Conservation (phyloP, 257 asterid genomes). For the Solanum lycopersicoides region DNA sequence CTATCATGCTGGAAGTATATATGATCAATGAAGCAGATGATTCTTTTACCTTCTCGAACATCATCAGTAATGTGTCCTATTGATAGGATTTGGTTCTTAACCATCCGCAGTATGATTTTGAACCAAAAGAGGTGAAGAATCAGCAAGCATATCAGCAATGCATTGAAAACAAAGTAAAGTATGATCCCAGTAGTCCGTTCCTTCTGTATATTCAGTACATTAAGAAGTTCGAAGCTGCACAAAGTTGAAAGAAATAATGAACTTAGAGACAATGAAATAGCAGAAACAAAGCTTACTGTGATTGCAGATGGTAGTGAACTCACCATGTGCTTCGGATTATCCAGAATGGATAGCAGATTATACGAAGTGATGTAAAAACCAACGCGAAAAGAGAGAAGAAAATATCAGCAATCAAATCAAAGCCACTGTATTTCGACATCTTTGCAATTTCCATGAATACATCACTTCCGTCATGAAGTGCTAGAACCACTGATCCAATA, state of each 20-base stretch:
- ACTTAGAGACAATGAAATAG: not conserved
- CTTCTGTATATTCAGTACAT: not conserved
- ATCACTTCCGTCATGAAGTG: slow-evolving; percentile 28
- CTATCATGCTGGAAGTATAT: not conserved
- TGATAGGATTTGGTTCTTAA: slow-evolving; percentile 8
- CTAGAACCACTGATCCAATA: slow-evolving; percentile 20
- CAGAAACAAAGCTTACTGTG: not conserved
- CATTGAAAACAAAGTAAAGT: slow-evolving; percentile 12
- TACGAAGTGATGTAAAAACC: slow-evolving; percentile 14
- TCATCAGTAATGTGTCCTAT: slow-evolving; percentile 17
- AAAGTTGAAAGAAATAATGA: not conserved
- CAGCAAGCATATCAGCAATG: slow-evolving; percentile 14
- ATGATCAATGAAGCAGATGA: not conserved
- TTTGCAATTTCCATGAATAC: slow-evolving; percentile 28
- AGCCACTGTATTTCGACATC: slow-evolving; percentile 22
- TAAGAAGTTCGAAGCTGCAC: slow-evolving; percentile 14
- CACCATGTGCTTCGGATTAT: slow-evolving; percentile 18
- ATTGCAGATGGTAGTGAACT: not conserved
- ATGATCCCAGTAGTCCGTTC: not conserved
- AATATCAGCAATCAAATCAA: slow-evolving; percentile 4
- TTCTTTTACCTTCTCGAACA: slow-evolving; percentile 23
- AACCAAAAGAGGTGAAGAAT: slow-evolving; percentile 20
- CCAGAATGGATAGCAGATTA: slow-evolving; percentile 22
- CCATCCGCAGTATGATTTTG: slow-evolving; percentile 6
- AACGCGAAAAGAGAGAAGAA: slow-evolving; percentile 12